These are phyloP conservation scores for Dendrobium catenatum DNA, from an alignment of 106 monocot genomes.

Conservation along the genomic window DNA sequence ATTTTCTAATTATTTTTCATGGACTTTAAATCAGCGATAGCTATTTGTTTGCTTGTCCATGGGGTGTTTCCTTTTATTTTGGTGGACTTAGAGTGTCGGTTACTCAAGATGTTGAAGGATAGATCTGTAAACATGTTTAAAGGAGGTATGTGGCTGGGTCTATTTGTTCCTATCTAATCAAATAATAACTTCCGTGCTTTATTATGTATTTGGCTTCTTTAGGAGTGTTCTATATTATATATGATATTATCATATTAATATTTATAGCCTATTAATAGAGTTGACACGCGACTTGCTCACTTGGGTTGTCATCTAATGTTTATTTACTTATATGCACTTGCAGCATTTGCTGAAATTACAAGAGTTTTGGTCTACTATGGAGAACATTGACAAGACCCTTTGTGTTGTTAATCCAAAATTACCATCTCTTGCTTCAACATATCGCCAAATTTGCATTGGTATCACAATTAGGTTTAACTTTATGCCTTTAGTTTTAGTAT, in stretches of 20 bases:
- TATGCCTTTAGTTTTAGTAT: background rate
- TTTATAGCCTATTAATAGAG: too few species aligned
- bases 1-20: too few species aligned
- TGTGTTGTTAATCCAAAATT: slow-evolving; percentile 33
- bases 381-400: slow-evolving; percentile 38
- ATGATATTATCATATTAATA: background rate
- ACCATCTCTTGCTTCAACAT: slow-evolving; percentile 26
- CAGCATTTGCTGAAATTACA: slow-evolving; percentile 47
- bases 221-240: background rate
- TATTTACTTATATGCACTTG: background rate
- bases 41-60: too few species aligned
- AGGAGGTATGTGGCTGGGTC: background rate
- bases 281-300: too few species aligned
- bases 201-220: background rate
- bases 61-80: slow-evolving; percentile 6
- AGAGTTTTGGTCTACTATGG: slow-evolving; percentile 44
- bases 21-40: too few species aligned
- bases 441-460: slow-evolving; percentile 39
- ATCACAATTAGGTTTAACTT: background rate
- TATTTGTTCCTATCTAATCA: background rate
- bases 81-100: background rate
- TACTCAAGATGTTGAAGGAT: slow-evolving; percentile 3
- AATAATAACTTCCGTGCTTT: background rate
- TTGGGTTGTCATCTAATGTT: too few species aligned
- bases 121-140: background rate